Base-by-base conservation (phyloP, 176 grass and related monocot species). In the Cocos nucifera region DNA sequence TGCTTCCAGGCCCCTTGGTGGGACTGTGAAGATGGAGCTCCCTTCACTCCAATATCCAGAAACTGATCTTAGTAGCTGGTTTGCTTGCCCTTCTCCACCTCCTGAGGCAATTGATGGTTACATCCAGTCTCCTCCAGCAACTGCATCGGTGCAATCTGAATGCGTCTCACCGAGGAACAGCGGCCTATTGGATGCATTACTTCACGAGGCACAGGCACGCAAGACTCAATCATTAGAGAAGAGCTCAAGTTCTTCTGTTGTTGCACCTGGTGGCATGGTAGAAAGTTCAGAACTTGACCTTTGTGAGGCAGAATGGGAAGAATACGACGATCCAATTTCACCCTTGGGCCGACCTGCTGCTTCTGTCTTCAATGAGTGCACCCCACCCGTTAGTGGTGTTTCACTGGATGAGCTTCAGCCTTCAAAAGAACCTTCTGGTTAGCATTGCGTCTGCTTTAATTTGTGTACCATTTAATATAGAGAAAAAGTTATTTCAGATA, bases 1-100 rank as follows among this genome's bases (percentile, higher is more conserved):
- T 79, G 69, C 88, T 89, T 92, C 84, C 77, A 82, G 81, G 81
- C 65, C 84, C 84, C 21, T 65, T 74, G 73, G 51, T 82, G 76
- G 79, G 81, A 60, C 81, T 67, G 69, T 73, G 84, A 88, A 98
- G 93, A 82, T 78, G 81, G 93, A 98, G 93, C 93, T 98, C 93
- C 93, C 93, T 98, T 98, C 87, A 98, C 81, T 92, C 93, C 93
- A 98, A 98, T 84, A 92, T 98, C 80, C 78, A 22, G 81, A 88
- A 82, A 83, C 87, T 62, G 83, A 97, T 61, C 69, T 75, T 59
- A 82, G 64, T 70, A 76, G 72, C 66, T 97, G 87, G 80, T 65
- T 88, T 74, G 54, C 81, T 56, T 78, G 60, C 66, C 61, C 85
- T 66, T 55, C 73, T 15, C 69, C 80, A 74, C 85, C 78, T 69